These are phyloP conservation scores for Durusdinium trenchii DNA, from an alignment of 73 alveolate species.

Conservation along the genomic window DNA sequence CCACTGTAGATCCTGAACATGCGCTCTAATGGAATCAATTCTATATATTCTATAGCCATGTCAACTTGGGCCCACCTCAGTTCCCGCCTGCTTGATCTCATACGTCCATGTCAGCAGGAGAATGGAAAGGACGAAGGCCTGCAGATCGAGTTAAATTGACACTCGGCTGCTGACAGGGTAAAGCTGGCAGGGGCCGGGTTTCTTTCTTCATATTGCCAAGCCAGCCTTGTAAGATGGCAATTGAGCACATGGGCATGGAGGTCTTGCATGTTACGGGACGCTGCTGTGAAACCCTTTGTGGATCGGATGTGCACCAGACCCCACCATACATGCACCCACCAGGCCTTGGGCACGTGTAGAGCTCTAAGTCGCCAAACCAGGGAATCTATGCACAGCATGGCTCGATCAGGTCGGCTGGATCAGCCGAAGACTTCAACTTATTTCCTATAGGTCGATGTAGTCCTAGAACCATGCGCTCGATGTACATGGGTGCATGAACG, in stretches of 20 bases:
- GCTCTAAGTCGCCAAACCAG: not conserved
- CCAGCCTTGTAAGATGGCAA: no score
- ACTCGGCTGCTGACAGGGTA: no score
- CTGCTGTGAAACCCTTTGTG: no score
- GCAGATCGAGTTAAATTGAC: no score
- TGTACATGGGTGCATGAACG: not conserved
- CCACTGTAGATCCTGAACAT: not conserved
- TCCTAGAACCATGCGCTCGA: not conserved
- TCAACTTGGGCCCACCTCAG: not conserved
- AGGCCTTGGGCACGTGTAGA: not conserved
- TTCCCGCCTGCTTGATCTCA: not conserved
- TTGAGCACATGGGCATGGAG: no score
- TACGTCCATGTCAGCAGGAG: conserved; percentile 11
- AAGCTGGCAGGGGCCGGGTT: no score
- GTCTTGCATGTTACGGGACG: no score
- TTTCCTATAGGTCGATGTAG: not conserved
- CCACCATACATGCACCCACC: not conserved
- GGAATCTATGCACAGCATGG: not conserved
- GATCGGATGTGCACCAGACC: no score
- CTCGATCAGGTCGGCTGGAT: not conserved
- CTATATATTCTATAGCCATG: not conserved
- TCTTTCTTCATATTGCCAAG: no score
- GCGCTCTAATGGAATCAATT: no score
- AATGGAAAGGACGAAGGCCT: conserved; percentile 24
- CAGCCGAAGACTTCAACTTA: not conserved